Base-by-base conservation (phyloP, 1,284 basidiomycete species). In the Fomitopsis palustris region DNA sequence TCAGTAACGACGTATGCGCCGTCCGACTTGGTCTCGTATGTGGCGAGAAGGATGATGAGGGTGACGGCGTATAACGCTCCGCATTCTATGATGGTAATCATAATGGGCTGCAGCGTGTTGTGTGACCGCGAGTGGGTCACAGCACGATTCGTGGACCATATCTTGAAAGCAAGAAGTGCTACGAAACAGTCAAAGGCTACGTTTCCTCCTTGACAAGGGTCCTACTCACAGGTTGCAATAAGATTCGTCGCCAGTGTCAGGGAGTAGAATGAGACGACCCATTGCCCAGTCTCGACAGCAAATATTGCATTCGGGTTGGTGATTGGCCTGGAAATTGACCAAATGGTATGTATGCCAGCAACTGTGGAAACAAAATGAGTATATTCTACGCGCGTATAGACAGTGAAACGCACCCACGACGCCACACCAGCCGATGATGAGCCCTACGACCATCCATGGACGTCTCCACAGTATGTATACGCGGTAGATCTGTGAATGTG, bases 1-100 rank as follows among this genome's bases (percentile, higher is more conserved):
- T 75, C 74, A 12, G 74, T 64, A 9, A 74, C 39, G 31, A 75
- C 67, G 55, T 70, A 74, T n/a, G 72, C 70, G 10, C 72, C 73
- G 38, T 70, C 68, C 17, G 65, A 67, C 38, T 69, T 61, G 38
- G 61, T 56, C 41, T 70, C 67, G 59, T 74, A 75, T 19, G 69
- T 68, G 29, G 74, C 60, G 21, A 76, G 69, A 14, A 70, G 68
- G 19, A 70, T 63, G 52, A 72, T 67, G 56, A 75, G 69, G 1
- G 73, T 68, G 51, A 69, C 59, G 5, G 73, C 72, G 61, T 74
- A 74, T 12, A 75, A 61, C 2, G 66, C 62, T 3, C 69, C 74
- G 19, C 72, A 69, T 64, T 75, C 75, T 56, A 75, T 64, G 31
- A 74, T 64, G 25, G 72, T 69, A 31, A 67, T 66, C 4, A 74